These are phyloP conservation scores for Elaeagnus macrophylla DNA, from an alignment of 306 rosid species.

Conservation along the genomic window DNA sequence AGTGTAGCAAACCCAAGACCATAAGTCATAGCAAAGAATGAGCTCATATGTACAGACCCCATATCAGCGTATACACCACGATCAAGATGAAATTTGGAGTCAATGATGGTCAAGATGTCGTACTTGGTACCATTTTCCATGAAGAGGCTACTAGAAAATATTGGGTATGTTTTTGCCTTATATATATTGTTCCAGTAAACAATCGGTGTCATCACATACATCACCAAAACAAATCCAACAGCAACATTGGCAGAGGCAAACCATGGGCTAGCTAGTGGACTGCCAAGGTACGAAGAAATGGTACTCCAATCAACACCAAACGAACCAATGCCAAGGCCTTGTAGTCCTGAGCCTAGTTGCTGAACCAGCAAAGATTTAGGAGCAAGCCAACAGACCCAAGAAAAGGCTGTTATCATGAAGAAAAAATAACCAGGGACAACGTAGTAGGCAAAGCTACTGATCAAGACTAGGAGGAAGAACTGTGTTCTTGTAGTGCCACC, in stretches of 20 bases:
- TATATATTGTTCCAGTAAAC: conserved; percentile 37
- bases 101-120: conserved; percentile 41
- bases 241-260: conserved; percentile 60
- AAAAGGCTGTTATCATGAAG: conserved; percentile 41
- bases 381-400: conserved; percentile 69
- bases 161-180: conserved; percentile 55
- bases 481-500: conserved; percentile 45
- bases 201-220: conserved; percentile 73
- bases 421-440: conserved; percentile 62
- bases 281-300: conserved; percentile 58
- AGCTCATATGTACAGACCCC: conserved; percentile 29
- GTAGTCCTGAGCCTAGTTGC: conserved; percentile 68
- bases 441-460: conserved; percentile 45
- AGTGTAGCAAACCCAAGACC: neutral
- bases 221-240: conserved; percentile 42
- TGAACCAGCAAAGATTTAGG: conserved; percentile 48
- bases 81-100: conserved; percentile 59
- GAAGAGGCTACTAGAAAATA: conserved; percentile 52
- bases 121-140: conserved; percentile 46
- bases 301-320: conserved; percentile 65
- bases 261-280: conserved; percentile 81
- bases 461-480: conserved; percentile 50
- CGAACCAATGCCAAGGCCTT: conserved; percentile 68
- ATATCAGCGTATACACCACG: conserved; percentile 28
- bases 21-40: neutral